Conservation (phyloP, 2,329 filamentous ascomycete species). For the Emydomyces testavorans region DNA sequence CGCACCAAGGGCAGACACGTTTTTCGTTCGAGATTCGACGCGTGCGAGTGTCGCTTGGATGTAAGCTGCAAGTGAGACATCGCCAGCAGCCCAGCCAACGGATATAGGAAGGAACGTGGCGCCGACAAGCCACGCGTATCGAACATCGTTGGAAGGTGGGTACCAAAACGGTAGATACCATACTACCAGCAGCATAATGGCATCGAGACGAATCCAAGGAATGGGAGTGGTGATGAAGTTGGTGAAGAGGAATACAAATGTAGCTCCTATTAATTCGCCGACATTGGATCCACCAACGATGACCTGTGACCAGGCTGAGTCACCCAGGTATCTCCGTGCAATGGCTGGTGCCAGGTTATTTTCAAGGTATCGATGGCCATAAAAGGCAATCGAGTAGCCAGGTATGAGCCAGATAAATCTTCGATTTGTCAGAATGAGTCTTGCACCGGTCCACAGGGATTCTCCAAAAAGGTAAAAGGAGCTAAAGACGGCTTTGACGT, state of each 20-base stretch:
- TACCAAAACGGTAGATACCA: slow-evolving; percentile 42
- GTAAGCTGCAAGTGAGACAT: slow-evolving; percentile 42
- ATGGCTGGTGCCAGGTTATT: slow-evolving; percentile 39
- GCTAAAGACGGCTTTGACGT: slow-evolving; percentile 29
- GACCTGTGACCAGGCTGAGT: slow-evolving; percentile 41
- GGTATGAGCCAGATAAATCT: slow-evolving; percentile 43
- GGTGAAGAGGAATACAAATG: slow-evolving; percentile 41
- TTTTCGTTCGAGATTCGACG: slow-evolving; percentile 35
- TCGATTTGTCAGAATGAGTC: slow-evolving; percentile 38
- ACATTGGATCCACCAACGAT: slow-evolving; percentile 43
- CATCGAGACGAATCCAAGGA: slow-evolving; percentile 41
- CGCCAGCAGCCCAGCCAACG: slow-evolving; percentile 43
- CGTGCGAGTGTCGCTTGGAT: slow-evolving; percentile 41
- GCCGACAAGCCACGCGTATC: slow-evolving; percentile 38
- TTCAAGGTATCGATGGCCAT: slow-evolving; percentile 42
- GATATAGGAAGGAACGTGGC: slow-evolving; percentile 39
- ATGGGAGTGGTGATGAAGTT: slow-evolving; percentile 41
- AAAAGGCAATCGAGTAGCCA: slow-evolving; percentile 40
- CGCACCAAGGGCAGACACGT: slow-evolving; percentile 40
- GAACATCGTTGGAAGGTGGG: slow-evolving; percentile 31
- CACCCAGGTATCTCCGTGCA: slow-evolving; percentile 38
- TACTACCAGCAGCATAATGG: slow-evolving; percentile 37
- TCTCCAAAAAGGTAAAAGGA: slow-evolving; percentile 38
- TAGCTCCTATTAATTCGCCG: slow-evolving; percentile 40
- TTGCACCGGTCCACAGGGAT: slow-evolving; percentile 38